Evolutionary conservation across 169 alveolate species (phyloP).

Genomic region (Babesia sp.): DNA sequence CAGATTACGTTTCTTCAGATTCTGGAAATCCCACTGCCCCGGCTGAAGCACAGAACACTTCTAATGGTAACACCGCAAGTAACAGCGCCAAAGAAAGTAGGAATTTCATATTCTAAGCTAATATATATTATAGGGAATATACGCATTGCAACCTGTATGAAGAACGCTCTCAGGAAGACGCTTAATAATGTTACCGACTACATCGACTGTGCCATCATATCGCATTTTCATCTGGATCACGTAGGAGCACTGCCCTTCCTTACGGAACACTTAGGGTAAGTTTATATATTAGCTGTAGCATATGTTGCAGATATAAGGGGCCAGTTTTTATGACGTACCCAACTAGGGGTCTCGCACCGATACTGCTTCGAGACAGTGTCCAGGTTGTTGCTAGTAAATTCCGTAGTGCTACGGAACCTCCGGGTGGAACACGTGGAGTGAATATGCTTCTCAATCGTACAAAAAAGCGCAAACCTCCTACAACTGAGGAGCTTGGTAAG

Average conservation of each 20-base stretch:
- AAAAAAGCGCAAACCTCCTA: conserved; percentile 68
- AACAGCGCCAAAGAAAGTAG: neutral
- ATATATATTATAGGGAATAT: conserved; percentile 9
- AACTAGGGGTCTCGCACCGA: conserved; percentile 94
- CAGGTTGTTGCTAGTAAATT: conserved; percentile 84
- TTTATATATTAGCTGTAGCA: neutral
- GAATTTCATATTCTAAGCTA: too few relatives aligned
- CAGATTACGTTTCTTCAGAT: neutral
- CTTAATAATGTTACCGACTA: conserved; percentile 85
- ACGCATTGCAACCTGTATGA: conserved; percentile 40
- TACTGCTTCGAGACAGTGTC: conserved; percentile 94
- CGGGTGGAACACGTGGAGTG: conserved; percentile 15
- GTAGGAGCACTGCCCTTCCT: conserved; percentile 98
- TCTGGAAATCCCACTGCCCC: neutral
- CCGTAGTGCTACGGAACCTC: conserved; percentile 7
- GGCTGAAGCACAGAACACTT: neutral
- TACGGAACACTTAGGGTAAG: conserved; percentile 91
- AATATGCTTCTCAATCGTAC: conserved; percentile 59
- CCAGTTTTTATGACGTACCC: conserved; percentile 96
- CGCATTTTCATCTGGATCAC: conserved; percentile 98
- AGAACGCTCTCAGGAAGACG: conserved; percentile 70
- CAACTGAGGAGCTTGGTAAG: conserved; percentile 51
- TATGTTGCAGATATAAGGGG: conserved; percentile 78
- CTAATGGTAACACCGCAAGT: conserved; percentile 1
- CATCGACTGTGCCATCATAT: conserved; percentile 91